Base-by-base conservation (phyloP, 1,284 basidiomycete genomes). In the Pyrrhoderma noxium region DNA sequence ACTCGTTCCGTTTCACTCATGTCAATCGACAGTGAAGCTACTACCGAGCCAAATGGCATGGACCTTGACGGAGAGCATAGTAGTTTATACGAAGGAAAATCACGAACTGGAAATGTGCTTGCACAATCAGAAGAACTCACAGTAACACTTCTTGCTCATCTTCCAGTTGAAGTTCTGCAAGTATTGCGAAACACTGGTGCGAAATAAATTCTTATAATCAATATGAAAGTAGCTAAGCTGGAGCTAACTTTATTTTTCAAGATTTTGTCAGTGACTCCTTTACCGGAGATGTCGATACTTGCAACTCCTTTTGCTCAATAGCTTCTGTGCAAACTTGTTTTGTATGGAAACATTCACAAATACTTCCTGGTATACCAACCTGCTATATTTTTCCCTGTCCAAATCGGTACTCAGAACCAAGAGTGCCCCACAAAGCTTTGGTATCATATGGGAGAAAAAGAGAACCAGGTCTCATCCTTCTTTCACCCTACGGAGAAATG, bases 361-460 rank as follows among this genome's bases (percentile, higher is more conserved):
- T 79, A 13, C 65, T 80, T 45, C 75, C 74, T 61, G 76, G 80
- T 13, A 76, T 75, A 52, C 85, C 86, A 13, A 89, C 85, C 8
- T 90, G 88, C 63, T 89, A 90, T 60, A 90, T 90, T 39, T 87
- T 90, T 60, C 71, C 80, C 14, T 85, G 82, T 62, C 83, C 83
- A 8, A 69, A 60, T 50, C 71, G 63, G 62, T 71, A 60, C 7
- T 62, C 73, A 11, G 64, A 71, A 3, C 70, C 63, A 59, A 57
- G 68, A 11, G 75, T 79, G 21, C 84, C 86, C 9, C 75, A 82
- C 49, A 79, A 85, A 60, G 77, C 73, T 3, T 74, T 90, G 13
- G 77, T 90, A 18, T 85, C 88, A 11, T 79, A 79, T 61, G 79
- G 78, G 5, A 58, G 72, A n/a, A 71, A 77, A 21, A 75, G 85